phyloP scores from a whole-genome alignment of 164 flowering plant species.

The Stephania cephalantha region DNA sequence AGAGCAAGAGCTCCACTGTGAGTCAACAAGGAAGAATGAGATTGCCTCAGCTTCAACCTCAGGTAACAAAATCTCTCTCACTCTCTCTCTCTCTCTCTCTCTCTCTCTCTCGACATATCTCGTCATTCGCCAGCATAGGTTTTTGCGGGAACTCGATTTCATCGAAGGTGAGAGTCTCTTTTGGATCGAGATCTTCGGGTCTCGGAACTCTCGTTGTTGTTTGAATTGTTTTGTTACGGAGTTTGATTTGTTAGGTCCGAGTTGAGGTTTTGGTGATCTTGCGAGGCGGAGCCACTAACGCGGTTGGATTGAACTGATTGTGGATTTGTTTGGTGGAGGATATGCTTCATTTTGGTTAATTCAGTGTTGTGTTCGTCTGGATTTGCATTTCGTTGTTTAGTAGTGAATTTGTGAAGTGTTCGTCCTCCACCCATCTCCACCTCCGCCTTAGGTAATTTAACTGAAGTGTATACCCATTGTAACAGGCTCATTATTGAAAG shows the following conservation, averaged over 20 bases:
- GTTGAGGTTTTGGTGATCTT: not conserved
- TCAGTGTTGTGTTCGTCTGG: not conserved
- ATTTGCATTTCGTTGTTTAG: not conserved
- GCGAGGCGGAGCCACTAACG: not conserved
- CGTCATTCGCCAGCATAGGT: not conserved
- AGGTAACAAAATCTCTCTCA: too few species aligned
- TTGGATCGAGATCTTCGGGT: not conserved
- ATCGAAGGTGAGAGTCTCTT: conserved; percentile 1
- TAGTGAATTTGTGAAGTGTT: not conserved
- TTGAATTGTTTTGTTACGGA: not conserved
- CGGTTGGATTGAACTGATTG: not conserved
- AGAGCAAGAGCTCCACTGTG: too few species aligned
- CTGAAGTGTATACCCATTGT: too few species aligned
- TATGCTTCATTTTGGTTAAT: not conserved
- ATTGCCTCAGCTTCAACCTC: too few species aligned
- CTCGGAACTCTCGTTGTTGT: not conserved
- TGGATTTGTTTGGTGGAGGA: not conserved
- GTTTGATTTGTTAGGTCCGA: not conserved
- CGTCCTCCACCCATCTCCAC: too few species aligned
- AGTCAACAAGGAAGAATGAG: too few species aligned
- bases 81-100: too few species aligned
- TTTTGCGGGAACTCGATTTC: not conserved
- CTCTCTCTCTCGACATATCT: not conserved
- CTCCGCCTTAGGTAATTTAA: too few species aligned
- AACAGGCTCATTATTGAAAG: too few species aligned